Evolutionary conservation across 140 eudicot species (phyloP).

Genomic region (Cichorium intybus): DNA sequence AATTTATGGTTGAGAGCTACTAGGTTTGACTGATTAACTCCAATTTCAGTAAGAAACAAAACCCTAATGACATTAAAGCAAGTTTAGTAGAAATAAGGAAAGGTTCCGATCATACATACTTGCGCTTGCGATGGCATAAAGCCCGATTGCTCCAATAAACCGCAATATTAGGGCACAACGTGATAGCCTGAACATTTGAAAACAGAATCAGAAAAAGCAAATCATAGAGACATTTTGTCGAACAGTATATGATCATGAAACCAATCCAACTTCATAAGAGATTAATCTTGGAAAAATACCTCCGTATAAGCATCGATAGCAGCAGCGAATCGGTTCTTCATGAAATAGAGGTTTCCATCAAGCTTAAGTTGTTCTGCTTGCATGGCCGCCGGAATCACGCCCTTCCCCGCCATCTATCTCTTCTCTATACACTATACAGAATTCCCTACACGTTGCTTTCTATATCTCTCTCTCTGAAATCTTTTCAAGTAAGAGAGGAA

Average conservation of each 20-base stretch:
- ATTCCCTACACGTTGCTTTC: neutral
- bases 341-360: slow-evolving; percentile 68
- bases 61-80: slow-evolving; percentile 3
- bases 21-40: neutral
- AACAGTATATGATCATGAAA: neutral
- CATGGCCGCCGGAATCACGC: slow-evolving; percentile 24
- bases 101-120: slow-evolving; percentile 41
- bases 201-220: neutral
- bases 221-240: slow-evolving; percentile 19
- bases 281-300: slow-evolving; percentile 25
- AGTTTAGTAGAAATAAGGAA: neutral
- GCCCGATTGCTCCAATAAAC: slow-evolving; percentile 91
- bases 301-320: slow-evolving; percentile 94
- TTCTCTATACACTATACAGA: neutral
- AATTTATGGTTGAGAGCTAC: neutral
- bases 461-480: slow-evolving; percentile 12
- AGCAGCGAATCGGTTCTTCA: slow-evolving; percentile 62
- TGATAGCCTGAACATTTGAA: slow-evolving; percentile 59
- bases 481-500: slow-evolving; percentile 1
- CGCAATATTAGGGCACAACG: slow-evolving; percentile 83
- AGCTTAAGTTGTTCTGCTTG: slow-evolving; percentile 80
- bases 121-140: slow-evolving; percentile 71
- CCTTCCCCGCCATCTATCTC: slow-evolving; percentile 14
- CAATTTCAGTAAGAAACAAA: neutral
- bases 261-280: neutral